Evolutionary conservation across 2,329 filamentous ascomycete species (phyloP).

Genomic region (Botrytis medusae): DNA sequence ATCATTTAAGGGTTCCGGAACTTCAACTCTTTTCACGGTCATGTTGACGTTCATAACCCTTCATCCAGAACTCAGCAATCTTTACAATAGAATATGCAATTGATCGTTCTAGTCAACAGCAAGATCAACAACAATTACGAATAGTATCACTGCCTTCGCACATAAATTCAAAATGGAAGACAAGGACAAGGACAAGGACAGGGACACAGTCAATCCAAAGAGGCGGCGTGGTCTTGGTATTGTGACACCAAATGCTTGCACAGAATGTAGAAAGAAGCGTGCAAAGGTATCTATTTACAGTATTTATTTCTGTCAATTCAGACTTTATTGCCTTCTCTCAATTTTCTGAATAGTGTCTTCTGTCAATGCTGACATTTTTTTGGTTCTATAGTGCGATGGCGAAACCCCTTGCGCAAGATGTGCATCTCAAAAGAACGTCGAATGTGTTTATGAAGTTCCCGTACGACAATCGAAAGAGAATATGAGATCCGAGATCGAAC

Average conservation of each 20-base stretch:
- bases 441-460: constrained; percentile 62
- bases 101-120: not conserved
- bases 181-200: not conserved
- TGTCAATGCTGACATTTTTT: not conserved
- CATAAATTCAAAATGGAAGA: constrained; percentile 21
- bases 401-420: constrained; percentile 52
- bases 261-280: constrained; percentile 39
- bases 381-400: constrained; percentile 54
- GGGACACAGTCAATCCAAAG: constrained; percentile 30
- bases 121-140: not conserved
- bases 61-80: not conserved
- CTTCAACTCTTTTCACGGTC: not conserved
- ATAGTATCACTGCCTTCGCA: not conserved
- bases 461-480: constrained; percentile 64
- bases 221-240: constrained; percentile 36
- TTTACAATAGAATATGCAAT: not conserved
- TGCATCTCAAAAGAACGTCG: constrained; percentile 50
- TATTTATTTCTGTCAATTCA: not conserved
- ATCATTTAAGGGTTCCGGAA: not conserved
- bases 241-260: constrained; percentile 39
- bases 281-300: constrained; percentile 32
- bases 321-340: not conserved
- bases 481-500: constrained; percentile 59
- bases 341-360: not conserved
- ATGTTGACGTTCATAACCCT: constrained; percentile 5